Evolutionary conservation across 495 filamentous ascomycete species (phyloP).

Genomic region (Hypoxylon intermedium): DNA sequence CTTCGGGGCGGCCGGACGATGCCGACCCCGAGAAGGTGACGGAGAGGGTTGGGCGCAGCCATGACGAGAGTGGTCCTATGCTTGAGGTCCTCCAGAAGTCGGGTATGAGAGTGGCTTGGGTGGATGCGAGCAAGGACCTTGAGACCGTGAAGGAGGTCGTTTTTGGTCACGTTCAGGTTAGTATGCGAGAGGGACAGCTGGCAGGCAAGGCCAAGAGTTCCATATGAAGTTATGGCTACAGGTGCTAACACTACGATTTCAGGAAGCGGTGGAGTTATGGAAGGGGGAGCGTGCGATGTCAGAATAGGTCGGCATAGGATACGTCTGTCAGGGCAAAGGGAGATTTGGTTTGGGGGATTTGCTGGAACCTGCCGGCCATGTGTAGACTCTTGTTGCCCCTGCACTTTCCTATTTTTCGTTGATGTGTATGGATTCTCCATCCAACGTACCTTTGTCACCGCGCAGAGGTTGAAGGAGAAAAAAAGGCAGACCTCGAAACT

Average conservation of each 20-base stretch:
- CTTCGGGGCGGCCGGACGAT: slow-evolving; percentile 24
- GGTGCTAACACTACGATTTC: background rate
- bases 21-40: background rate
- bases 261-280: background rate
- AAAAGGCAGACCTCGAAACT: no score
- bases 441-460: no score
- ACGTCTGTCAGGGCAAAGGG: background rate
- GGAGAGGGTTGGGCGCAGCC: slow-evolving; percentile 9
- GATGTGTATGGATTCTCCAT: no score
- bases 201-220: background rate
- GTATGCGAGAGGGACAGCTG: slow-evolving; percentile 2
- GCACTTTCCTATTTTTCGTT: no score
- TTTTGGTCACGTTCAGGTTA: slow-evolving; percentile 4
- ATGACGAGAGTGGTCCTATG: slow-evolving; percentile 14
- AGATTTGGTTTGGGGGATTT: background rate
- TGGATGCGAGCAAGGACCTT: slow-evolving; percentile 15
- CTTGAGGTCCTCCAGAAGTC: slow-evolving; percentile 17
- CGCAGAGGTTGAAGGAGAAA: no score
- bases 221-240: background rate
- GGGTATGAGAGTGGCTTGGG: slow-evolving; percentile 6
- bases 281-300: background rate
- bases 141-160: slow-evolving; percentile 14
- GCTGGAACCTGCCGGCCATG: no score
- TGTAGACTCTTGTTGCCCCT: no score
- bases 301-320: background rate